Evolutionary conservation across 306 rosid genomes (phyloP).

Genomic region (Ceratonia siliqua): DNA sequence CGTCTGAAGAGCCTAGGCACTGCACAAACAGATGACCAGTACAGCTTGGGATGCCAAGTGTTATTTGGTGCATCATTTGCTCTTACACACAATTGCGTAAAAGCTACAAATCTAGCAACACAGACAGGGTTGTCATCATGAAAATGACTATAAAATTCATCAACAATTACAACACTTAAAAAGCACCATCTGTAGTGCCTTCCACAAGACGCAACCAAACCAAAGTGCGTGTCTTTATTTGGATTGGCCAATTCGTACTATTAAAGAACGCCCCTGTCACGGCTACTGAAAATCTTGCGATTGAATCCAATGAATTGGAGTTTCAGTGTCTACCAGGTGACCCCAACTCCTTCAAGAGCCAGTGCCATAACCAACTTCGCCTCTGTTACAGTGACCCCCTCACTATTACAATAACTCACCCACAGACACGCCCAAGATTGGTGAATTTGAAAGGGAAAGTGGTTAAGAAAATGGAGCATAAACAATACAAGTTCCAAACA

Average conservation of each 20-base stretch:
- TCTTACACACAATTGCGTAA: not conserved
- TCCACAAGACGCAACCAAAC: not conserved
- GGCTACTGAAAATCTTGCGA: not conserved
- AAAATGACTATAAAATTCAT: not conserved
- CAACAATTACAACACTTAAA: not conserved
- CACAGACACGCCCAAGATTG: not conserved
- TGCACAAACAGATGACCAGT: too few relatives aligned
- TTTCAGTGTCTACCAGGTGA: not conserved
- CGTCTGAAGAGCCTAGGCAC: too few relatives aligned
- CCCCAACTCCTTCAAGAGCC: not conserved
- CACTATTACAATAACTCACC: not conserved
- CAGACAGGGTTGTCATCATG: not conserved
- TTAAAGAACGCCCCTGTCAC: not conserved
- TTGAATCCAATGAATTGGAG: not conserved
- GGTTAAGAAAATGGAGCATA: not conserved
- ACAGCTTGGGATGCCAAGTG: not conserved
- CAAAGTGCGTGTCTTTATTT: not conserved
- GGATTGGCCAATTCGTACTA: not conserved
- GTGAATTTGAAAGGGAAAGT: not conserved
- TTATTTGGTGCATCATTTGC: not conserved
- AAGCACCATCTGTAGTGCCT: not conserved
- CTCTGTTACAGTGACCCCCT: not conserved
- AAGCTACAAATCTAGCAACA: not conserved
- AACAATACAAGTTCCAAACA: not conserved
- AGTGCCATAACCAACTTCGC: constrained; percentile 7